Evolutionary conservation across 495 filamentous ascomycete species (phyloP).

Genomic region (Lepidopterella palustris): DNA sequence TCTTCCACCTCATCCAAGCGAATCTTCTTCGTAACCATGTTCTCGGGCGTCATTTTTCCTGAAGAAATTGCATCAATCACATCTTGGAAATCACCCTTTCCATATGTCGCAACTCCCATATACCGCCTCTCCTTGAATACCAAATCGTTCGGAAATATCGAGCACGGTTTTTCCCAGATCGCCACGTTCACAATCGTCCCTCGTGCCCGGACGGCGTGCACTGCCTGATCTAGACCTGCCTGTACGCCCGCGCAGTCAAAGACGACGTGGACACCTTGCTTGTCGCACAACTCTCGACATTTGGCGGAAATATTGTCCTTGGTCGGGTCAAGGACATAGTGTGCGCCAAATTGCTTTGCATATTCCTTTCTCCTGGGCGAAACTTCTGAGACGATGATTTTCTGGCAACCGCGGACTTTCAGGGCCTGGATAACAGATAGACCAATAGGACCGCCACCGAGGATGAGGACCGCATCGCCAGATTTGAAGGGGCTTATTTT

Average conservation of each 20-base stretch:
- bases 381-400: constrained; percentile 54
- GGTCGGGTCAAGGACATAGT: constrained; percentile 49
- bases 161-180: constrained; percentile 51
- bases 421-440: constrained; percentile 55
- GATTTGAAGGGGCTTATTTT: constrained; percentile 46
- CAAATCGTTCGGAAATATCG: constrained; percentile 47
- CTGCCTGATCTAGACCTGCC: constrained; percentile 44
- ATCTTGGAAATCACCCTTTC: constrained; percentile 48
- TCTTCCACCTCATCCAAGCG: constrained; percentile 50
- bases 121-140: constrained; percentile 52
- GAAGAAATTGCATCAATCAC: constrained; percentile 49
- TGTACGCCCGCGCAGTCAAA: constrained; percentile 56
- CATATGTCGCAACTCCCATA: constrained; percentile 51
- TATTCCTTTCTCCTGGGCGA: constrained; percentile 44
- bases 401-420: constrained; percentile 42
- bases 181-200: constrained; percentile 59
- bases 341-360: constrained; percentile 48
- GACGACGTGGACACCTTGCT: constrained; percentile 47
- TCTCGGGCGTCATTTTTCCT: constrained; percentile 47
- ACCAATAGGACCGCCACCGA: constrained; percentile 59
- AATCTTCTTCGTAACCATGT: constrained; percentile 55
- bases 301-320: constrained; percentile 45
- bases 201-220: constrained; percentile 43
- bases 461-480: constrained; percentile 46
- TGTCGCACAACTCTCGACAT: constrained; percentile 43